A percentile compares a stretch with the other conserved stretches of the same genome.
These are phyloP conservation scores for Debaryomyces udenii DNA, from an alignment of 1,139 yeast species.

Conservation along the genomic window DNA sequence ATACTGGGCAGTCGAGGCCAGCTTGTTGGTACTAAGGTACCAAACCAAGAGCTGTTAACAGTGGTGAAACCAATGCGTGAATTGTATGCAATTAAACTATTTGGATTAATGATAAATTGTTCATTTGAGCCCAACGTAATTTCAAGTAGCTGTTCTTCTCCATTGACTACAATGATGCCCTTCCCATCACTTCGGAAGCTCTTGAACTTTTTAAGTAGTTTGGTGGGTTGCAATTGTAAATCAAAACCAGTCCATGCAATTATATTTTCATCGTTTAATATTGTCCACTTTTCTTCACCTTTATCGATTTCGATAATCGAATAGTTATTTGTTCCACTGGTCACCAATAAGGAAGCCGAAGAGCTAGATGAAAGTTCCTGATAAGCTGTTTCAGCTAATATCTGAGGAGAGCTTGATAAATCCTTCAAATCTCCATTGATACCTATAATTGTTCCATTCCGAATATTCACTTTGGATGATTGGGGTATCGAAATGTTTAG, in stretches of 20 bases:
- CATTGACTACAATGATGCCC: slow-evolving; percentile 41
- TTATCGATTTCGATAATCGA: slow-evolving; percentile 26
- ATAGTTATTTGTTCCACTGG: slow-evolving; percentile 30
- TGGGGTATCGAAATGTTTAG: slow-evolving; percentile 40
- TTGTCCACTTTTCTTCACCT: slow-evolving; percentile 34
- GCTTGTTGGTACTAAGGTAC: neutral
- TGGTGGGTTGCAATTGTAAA: slow-evolving; percentile 24
- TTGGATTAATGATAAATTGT: slow-evolving; percentile 36
- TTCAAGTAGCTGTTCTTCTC: slow-evolving; percentile 37
- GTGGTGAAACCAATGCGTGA: slow-evolving; percentile 3
- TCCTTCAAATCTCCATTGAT: slow-evolving; percentile 36
- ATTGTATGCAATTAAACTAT: slow-evolving; percentile 37
- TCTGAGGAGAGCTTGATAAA: slow-evolving; percentile 18
- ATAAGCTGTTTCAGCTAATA: slow-evolving; percentile 24
- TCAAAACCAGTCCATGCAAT: slow-evolving; percentile 52
- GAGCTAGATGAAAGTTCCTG: slow-evolving; percentile 29
- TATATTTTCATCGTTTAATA: slow-evolving; percentile 33
- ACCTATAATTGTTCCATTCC: slow-evolving; percentile 37
- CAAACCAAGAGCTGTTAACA: slow-evolving; percentile 1
- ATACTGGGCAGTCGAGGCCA: neutral
- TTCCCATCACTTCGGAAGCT: slow-evolving; percentile 33
- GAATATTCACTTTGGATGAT: slow-evolving; percentile 34
- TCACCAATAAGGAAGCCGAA: slow-evolving; percentile 33
- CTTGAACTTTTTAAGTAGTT: slow-evolving; percentile 21
- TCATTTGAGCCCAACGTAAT: slow-evolving; percentile 35